A percentile compares a stretch with the other conserved stretches of the same genome.
phyloP scores from a whole-genome alignment of 768 basidiomycete species.

The Pulveroboletus sp. region DNA sequence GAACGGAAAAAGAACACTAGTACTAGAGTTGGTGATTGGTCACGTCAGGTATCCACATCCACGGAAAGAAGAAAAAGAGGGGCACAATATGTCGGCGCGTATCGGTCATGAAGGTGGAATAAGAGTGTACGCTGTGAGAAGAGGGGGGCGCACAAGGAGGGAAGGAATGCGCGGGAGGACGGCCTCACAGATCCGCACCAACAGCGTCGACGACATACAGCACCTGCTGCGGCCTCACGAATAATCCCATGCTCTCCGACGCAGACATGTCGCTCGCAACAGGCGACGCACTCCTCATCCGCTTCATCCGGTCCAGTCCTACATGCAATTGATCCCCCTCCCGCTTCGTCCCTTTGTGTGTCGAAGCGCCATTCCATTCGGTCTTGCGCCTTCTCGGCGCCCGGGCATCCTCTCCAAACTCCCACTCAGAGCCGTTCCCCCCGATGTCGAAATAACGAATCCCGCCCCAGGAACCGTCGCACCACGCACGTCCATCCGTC shows the following conservation, averaged over 20 bases:
- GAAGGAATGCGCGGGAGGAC: neutral
- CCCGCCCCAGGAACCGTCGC: constrained; percentile 82
- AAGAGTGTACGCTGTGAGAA: neutral
- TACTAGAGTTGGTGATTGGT: constrained; percentile 6
- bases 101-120: constrained; percentile 10
- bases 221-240: constrained; percentile 84
- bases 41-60: constrained; percentile 7
- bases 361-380: constrained; percentile 31
- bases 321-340: constrained; percentile 53
- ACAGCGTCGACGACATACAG: constrained; percentile 85
- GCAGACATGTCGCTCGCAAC: constrained; percentile 55
- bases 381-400: constrained; percentile 24
- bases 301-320: constrained; percentile 45
- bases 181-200: constrained; percentile 53
- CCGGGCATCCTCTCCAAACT: constrained; percentile 48
- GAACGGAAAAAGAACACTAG: constrained; percentile 11
- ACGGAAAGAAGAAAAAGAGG: constrained; percentile 3
- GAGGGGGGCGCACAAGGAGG: neutral
- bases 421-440: constrained; percentile 56
- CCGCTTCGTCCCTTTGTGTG: constrained; percentile 46
- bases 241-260: constrained; percentile 69
- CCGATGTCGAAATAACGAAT: constrained; percentile 83
- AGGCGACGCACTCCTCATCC: constrained; percentile 68
- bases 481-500: constrained; percentile 72
- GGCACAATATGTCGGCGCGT: neutral